Evolutionary conservation across 495 filamentous ascomycete genomes (phyloP), one percentile per base, ranked within the genome.

Genomic region (Penicillium cosmopolitanum): DNA sequence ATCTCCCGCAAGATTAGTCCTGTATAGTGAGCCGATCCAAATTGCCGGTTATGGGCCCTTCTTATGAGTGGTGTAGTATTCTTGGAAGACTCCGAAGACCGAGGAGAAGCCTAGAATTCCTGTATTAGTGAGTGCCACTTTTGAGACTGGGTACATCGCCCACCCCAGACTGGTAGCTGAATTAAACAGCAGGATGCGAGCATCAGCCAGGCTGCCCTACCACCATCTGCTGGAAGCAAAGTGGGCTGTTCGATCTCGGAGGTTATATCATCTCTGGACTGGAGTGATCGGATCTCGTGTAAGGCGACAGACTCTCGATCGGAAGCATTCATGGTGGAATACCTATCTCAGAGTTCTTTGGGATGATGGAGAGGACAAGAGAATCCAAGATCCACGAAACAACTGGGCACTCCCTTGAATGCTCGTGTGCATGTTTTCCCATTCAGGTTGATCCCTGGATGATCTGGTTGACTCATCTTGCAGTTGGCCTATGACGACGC

Each of bases 141-240:
- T 56, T 9, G 1, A n/a, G 23, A 13, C 3, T 35, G 0, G 6
- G 10, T 18, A 12, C 7, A 42, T 19, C 38, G 65, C 72, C 63
- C 66, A 87, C 86, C 86, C 85, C 86, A 91, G 13, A 89, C 76
- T 19, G 88, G 74, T 9, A 79, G 73, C 58, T 91, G 86, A 28
- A 89, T 74, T 53, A 86, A 66, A 69, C 86, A 89, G 64, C 79
- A 83, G 2, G 82, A 84, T 4, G 77, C 73, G 2, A 91, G 74
- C 60, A 87, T 85, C 15, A 88, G 67, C 84, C 84, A 90, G 4
- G 87, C 88, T 38, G 82, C 79, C 60, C 77, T 84, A 16, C 87
- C 88, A 23, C 77, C 73, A 66, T 91, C 87, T 7, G 73, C 80
- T 5, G 76, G 81, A 1, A 85, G 80, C n/a, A 89, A 72, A 3